phyloP scores from a whole-genome alignment of 768 basidiomycete genomes.

The Ramaria sp. region DNA sequence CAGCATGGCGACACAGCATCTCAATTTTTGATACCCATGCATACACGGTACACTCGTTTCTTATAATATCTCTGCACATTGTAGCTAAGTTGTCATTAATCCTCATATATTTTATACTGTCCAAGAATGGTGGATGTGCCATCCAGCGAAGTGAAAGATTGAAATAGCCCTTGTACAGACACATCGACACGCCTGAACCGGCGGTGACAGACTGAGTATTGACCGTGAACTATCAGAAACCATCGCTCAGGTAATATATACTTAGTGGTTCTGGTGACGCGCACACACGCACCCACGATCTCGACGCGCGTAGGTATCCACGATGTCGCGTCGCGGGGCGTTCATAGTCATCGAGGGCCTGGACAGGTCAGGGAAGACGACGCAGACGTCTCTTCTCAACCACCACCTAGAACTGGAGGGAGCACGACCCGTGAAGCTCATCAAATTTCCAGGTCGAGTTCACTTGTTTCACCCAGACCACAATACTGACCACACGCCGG shows the following conservation, averaged over 20 bases:
- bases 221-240: no score
- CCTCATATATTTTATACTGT: no score
- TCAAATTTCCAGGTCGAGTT: conserved; percentile 83
- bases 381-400: conserved; percentile 61
- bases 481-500: neutral
- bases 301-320: neutral
- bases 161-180: no score
- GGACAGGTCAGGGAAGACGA: conserved; percentile 93
- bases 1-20: neutral
- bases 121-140: no score
- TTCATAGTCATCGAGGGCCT: conserved; percentile 94
- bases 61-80: no score
- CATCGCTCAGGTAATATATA: no score
- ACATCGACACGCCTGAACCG: no score
- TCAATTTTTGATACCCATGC: neutral
- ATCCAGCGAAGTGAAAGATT: no score
- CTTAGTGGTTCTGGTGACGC: neutral
- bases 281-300: neutral
- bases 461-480: neutral
- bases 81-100: no score
- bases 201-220: no score
- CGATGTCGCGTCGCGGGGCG: conserved; percentile 37
- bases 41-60: neutral
- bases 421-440: conserved; percentile 38
- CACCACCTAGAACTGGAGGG: conserved; percentile 35